These are phyloP conservation scores for Candida boidinii DNA, from an alignment of 805 yeast species.

Conservation along the genomic window DNA sequence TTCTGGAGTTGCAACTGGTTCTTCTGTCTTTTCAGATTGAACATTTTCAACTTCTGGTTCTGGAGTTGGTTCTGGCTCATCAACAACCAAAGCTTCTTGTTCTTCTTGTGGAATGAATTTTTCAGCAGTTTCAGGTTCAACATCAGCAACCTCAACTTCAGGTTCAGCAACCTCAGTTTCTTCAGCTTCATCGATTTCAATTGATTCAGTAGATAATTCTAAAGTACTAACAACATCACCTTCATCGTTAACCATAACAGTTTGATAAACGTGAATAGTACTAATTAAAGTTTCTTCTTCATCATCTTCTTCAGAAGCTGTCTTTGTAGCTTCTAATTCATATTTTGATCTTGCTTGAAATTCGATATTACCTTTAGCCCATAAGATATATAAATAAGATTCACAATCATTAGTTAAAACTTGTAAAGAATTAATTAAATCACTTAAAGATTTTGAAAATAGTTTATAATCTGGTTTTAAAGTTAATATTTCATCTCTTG, in stretches of 20 bases:
- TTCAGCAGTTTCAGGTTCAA: too few species aligned
- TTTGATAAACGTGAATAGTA: too few species aligned
- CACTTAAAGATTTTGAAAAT: slow-evolving; percentile 24
- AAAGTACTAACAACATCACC: too few species aligned
- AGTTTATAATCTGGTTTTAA: slow-evolving; percentile 22
- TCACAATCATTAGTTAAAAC: slow-evolving; percentile 51
- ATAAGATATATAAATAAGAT: slow-evolving; percentile 45
- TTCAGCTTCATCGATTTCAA: slow-evolving; percentile 2
- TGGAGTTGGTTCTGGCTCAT: too few species aligned
- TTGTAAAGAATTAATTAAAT: slow-evolving; percentile 36
- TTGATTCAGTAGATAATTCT: too few species aligned
- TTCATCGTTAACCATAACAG: too few species aligned
- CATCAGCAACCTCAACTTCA: neutral
- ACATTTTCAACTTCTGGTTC: too few species aligned
- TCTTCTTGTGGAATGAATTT: too few species aligned
- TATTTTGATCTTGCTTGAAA: slow-evolving; percentile 47
- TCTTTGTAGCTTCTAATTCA: slow-evolving; percentile 28
- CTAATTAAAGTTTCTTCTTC: slow-evolving; percentile 1
- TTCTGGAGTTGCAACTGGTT: too few species aligned
- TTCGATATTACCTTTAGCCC: slow-evolving; percentile 50
- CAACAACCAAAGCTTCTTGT: too few species aligned
- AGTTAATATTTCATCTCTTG: slow-evolving; percentile 43
- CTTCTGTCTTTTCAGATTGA: too few species aligned
- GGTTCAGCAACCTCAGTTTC: slow-evolving; percentile 1
- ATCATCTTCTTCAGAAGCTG: slow-evolving; percentile 1